Conservation (phyloP, 2,329 filamentous ascomycete genomes). For the Phyllosticta capitalensis region DNA sequence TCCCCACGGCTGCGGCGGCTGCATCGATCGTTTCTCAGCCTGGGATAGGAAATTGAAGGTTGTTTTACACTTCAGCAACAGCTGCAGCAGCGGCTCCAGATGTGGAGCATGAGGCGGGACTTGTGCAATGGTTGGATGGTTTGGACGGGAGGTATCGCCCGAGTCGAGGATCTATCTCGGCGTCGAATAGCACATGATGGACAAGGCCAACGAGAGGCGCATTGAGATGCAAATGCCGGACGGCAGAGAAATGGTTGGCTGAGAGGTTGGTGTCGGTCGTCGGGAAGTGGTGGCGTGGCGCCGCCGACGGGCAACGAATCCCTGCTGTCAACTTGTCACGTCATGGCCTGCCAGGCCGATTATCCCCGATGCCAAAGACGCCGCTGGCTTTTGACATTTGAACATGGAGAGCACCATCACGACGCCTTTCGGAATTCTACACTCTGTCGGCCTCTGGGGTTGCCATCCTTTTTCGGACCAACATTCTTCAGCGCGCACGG, state of each 20-base stretch:
- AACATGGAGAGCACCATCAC: background rate
- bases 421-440: background rate
- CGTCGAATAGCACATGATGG: background rate
- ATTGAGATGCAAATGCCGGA: too few relatives aligned
- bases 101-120: background rate
- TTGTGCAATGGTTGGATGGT: background rate
- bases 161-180: background rate
- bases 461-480: background rate
- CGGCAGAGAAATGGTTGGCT: background rate
- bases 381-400: background rate
- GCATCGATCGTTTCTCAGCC: background rate
- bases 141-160: background rate
- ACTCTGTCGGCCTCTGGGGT: background rate
- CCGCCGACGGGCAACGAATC: background rate
- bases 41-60: background rate
- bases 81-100: background rate
- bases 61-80: background rate
- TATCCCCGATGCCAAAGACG: background rate
- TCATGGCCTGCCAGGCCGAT: background rate
- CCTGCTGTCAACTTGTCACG: background rate
- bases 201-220: background rate
- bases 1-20: too few relatives aligned
- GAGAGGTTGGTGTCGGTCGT: background rate
- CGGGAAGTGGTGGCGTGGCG: background rate
- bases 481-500: background rate